phyloP scores from a whole-genome alignment of 306 rosid genomes.

The Cicer pinnatifidum region DNA sequence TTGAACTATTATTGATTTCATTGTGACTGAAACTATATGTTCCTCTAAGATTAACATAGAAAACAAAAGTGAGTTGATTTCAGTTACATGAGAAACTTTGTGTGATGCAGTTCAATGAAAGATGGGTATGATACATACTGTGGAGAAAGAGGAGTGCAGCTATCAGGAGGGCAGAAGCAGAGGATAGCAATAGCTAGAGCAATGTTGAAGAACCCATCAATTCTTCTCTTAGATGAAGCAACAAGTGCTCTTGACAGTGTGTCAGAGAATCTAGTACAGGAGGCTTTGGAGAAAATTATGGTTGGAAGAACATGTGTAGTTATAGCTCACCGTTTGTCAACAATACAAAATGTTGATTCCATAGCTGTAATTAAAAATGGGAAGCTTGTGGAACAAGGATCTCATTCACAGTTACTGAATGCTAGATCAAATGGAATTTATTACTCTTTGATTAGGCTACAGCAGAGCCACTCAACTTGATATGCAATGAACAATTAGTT shows the following conservation, averaged over 20 bases:
- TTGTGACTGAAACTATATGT: too few relatives aligned
- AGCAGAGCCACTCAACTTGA: constrained; percentile 48
- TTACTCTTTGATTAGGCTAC: constrained; percentile 64
- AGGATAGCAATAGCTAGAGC: constrained; percentile 89
- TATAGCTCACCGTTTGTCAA: constrained; percentile 79
- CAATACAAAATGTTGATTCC: constrained; percentile 64
- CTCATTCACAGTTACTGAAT: constrained; percentile 57
- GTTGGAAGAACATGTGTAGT: constrained; percentile 73
- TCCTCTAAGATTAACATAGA: too few relatives aligned
- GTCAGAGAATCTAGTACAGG: constrained; percentile 77
- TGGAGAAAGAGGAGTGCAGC: constrained; percentile 84
- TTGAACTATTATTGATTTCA: too few relatives aligned
- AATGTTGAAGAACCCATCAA: constrained; percentile 66
- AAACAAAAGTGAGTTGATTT: too few relatives aligned
- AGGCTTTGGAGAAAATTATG: constrained; percentile 79
- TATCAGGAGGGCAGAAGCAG: constrained; percentile 87
- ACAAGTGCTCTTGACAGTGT: constrained; percentile 80
- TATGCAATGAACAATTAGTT: not conserved
- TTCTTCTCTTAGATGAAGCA: constrained; percentile 80
- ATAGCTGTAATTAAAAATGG: constrained; percentile 71
- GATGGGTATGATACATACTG: constrained; percentile 72
- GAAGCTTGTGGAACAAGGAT: constrained; percentile 67
- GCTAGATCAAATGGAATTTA: constrained; percentile 57
- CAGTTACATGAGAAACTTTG: not conserved
- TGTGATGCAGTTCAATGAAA: constrained; percentile 62